Evolutionary conservation across 371 early-diverging fungal genomes (phyloP).

Genomic region (Rhizopus delemar): DNA sequence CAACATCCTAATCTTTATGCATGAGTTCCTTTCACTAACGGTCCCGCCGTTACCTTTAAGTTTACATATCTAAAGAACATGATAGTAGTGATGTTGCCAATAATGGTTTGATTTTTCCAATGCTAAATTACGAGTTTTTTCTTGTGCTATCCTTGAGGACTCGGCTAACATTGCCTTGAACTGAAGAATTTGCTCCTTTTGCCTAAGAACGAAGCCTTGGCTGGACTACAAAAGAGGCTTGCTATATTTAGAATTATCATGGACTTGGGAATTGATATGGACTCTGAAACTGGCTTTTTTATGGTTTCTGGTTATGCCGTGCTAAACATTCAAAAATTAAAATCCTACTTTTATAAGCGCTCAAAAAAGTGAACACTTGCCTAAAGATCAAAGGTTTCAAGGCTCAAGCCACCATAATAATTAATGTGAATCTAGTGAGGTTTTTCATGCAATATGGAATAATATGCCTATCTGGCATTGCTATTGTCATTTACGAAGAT

Average conservation of each 20-base stretch:
- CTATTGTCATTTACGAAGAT: slow-evolving; percentile 8
- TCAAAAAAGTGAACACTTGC: not conserved
- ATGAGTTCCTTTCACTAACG: too few relatives aligned
- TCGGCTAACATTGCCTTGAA: not conserved
- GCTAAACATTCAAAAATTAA: too few relatives aligned
- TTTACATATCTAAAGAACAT: too few relatives aligned
- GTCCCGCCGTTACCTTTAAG: too few relatives aligned
- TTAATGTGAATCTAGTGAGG: slow-evolving; percentile 2
- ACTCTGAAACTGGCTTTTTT: not conserved
- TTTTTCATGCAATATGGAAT: slow-evolving; percentile 3
- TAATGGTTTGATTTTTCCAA: too few relatives aligned
- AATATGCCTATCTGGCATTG: slow-evolving; percentile 14
- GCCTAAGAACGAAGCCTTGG: not conserved
- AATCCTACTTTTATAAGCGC: too few relatives aligned
- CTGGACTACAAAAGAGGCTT: not conserved
- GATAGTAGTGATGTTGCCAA: too few relatives aligned
- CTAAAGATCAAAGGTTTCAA: not conserved
- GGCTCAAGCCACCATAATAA: not conserved
- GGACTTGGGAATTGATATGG: not conserved
- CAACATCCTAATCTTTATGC: too few relatives aligned
- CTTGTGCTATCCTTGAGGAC: not conserved
- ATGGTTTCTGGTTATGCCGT: slow-evolving; percentile 8
- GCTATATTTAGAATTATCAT: not conserved
- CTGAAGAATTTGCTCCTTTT: not conserved
- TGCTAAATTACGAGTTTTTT: too few relatives aligned